phyloP scores from a whole-genome alignment of 305 asterid genomes.

The Solanum hybrid region DNA sequence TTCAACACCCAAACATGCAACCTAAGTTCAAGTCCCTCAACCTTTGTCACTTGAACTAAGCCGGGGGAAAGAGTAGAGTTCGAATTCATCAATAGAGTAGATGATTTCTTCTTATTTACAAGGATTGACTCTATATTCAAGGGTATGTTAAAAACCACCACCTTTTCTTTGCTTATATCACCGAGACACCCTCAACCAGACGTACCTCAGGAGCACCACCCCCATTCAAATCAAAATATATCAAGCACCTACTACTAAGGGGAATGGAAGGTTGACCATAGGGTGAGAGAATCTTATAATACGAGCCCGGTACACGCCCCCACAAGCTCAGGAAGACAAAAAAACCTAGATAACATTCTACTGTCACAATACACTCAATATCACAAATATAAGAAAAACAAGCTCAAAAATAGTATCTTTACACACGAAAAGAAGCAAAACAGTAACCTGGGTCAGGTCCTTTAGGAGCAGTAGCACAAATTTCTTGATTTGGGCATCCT shows the following conservation, averaged over 20 bases:
- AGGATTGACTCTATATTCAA: too few relatives aligned
- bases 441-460: conserved; percentile 83
- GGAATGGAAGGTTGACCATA: background rate
- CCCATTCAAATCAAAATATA: background rate
- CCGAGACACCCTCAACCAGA: too few relatives aligned
- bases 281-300: background rate
- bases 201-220: background rate
- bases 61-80: too few relatives aligned
- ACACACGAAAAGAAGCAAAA: background rate
- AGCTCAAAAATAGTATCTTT: background rate
- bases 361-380: background rate
- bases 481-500: conserved; percentile 90
- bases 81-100: too few relatives aligned
- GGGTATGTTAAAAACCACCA: too few relatives aligned
- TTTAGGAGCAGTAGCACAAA: conserved; percentile 91
- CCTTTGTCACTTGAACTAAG: too few relatives aligned
- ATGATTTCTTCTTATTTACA: too few relatives aligned
- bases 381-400: background rate
- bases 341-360: rapidly evolving
- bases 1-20: background rate
- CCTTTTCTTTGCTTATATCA: too few relatives aligned
- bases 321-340: background rate
- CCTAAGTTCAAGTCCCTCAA: too few relatives aligned
- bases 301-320: background rate
- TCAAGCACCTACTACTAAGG: background rate